Conservation (phyloP, 352 stramenopile species). For the Globisporangium middletonii region DNA sequence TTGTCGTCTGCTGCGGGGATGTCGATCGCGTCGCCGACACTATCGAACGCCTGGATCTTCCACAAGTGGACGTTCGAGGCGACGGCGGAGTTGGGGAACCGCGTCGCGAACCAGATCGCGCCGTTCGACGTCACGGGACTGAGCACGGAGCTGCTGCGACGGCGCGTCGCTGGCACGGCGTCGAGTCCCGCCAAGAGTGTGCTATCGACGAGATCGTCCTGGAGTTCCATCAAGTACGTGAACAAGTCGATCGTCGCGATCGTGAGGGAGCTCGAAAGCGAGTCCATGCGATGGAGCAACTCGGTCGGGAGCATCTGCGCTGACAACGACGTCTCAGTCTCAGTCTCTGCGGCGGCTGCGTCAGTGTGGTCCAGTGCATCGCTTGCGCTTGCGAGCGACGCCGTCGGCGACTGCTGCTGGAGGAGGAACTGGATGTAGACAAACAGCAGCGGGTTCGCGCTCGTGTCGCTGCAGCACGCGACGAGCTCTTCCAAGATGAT, state of each 20-base stretch:
- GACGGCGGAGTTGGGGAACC: constrained; percentile 72
- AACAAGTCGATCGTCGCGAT: constrained; percentile 84
- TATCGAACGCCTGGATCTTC: constrained; percentile 70
- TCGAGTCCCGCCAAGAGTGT: constrained; percentile 33
- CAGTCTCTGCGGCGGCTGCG: neutral
- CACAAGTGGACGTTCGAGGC: constrained; percentile 75
- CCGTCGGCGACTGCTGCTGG: constrained; percentile 14
- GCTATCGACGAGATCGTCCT: constrained; percentile 57
- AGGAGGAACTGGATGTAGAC: constrained; percentile 80
- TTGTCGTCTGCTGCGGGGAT: constrained; percentile 59
- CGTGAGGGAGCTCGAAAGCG: constrained; percentile 69
- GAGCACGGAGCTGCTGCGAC: constrained; percentile 7
- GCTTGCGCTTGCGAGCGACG: too few relatives aligned
- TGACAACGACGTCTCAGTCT: neutral
- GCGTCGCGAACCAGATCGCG: constrained; percentile 74
- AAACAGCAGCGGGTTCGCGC: constrained; percentile 68
- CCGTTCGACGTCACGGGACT: constrained; percentile 28
- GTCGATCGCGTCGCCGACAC: constrained; percentile 34
- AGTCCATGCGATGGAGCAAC: constrained; percentile 75
- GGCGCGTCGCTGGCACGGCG: neutral
- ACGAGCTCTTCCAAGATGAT: constrained; percentile 79
- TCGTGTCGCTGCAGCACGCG: constrained; percentile 58
- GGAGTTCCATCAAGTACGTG: constrained; percentile 58
- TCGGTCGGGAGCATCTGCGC: constrained; percentile 55
- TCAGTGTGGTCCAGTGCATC: too few relatives aligned